Base-by-base conservation (phyloP, 1,284 basidiomycete genomes). In the Heterobasidion irregulare region DNA sequence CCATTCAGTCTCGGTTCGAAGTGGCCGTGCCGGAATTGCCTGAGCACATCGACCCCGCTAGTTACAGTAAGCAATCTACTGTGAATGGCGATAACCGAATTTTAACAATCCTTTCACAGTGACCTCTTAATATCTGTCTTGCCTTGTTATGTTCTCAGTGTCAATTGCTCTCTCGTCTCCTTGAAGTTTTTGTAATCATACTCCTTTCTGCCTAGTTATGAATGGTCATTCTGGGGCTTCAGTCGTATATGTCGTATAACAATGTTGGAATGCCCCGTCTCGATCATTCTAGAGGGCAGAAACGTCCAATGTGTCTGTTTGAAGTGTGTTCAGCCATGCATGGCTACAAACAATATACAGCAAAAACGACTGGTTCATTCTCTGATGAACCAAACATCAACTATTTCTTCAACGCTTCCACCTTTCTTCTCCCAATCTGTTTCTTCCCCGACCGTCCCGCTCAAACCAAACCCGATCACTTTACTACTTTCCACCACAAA, bases 1-100 rank as follows among this genome's bases (percentile, higher is more conserved):
- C 88, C 26, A 96, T 97, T 62, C 94, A 97, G 71, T 83, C 87
- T 38, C 75, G 94, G 61, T 97, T 97, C 74, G 94, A 96, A 70
- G 94, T 97, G 18, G 92, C 91, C 8, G 89, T 97, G 19, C 87
- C 93, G 1, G 93, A 95, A 68, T 74, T 97, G 51, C 94, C 94
- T n/a, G 92, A 93, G 57, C 84, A 87, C 65, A 94, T 97, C 62
- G 93, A 96, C 65, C 87, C 92, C 50, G 84, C 89, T 33, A 89
- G 82, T 64, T 92, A 92, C 75, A 92, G 89, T 92, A 64, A 70
- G 86, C 83, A 26, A 26, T 34, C 33, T 15, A 33, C n/a, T 18
- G 36, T 34, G 45, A 19, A 44, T 58, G 26, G 36, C 51, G 53
- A 34, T 46, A 50, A 50, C 52, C 52, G 54, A 44, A 45, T 48